Conservation (phyloP, 1,284 basidiomycete genomes). For the Cryptococcus sp. region DNA sequence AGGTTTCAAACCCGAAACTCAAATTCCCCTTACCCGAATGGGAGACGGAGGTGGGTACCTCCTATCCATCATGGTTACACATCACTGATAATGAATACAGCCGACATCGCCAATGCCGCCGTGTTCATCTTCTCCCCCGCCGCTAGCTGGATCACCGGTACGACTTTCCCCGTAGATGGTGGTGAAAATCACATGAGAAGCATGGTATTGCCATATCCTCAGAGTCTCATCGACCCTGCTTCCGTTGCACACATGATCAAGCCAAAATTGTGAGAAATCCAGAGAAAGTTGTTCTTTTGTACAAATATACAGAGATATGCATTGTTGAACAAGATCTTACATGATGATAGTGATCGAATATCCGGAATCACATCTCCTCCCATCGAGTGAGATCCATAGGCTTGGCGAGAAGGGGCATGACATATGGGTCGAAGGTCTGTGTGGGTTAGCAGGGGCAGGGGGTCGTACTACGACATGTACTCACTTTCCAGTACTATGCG, state of each 20-base stretch:
- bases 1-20: conserved; percentile 32
- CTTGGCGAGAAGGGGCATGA: conserved; percentile 41
- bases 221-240: conserved; percentile 41
- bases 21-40: conserved; percentile 59
- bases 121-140: conserved; percentile 87
- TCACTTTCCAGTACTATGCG: conserved; percentile 41
- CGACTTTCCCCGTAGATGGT: conserved; percentile 49
- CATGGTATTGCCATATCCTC: conserved; percentile 38
- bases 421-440: conserved; percentile 45
- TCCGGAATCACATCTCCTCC: conserved; percentile 40
- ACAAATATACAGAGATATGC: too few relatives aligned
- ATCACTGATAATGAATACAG: conserved; percentile 8
- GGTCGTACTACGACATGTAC: not conserved
- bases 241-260: conserved; percentile 23
- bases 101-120: conserved; percentile 74
- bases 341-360: too few relatives aligned
- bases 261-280: conserved; percentile 8
- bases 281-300: not conserved
- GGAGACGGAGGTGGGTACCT: conserved; percentile 54
- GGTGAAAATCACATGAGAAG: conserved; percentile 39
- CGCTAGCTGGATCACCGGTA: conserved; percentile 74
- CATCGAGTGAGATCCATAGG: conserved; percentile 45
- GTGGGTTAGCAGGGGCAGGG: not conserved
- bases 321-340: too few relatives aligned
- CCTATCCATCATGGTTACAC: not conserved